Evolutionary conservation across 164 flowering plant species (phyloP), one percentile per base, ranked within the genome.

Genomic region (Aristolochia californica): DNA sequence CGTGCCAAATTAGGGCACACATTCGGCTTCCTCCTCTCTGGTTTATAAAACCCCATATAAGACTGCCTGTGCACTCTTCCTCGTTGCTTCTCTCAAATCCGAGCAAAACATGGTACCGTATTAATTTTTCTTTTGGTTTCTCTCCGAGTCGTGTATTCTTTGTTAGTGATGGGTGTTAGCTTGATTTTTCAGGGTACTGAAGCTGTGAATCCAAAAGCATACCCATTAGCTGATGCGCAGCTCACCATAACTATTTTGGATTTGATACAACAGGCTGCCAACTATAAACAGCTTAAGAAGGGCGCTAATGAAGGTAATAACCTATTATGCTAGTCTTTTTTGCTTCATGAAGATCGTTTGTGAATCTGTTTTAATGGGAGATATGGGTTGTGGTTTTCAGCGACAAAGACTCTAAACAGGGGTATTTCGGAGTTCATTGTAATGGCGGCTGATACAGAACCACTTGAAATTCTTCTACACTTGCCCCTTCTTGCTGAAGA

Each of bases 401-500:
- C 95, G 0, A 89, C 97, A 1, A 89, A 89, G 83, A 87, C 93
- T 0, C 64, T 84, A 20, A 89, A 87, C 66, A 78, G 95, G 58
- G 97, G 95, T 18, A 83, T 87, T 17, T 82, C 97, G 2, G 97
- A 89, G 80, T 90, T 90, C 57, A 68, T 90, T 0, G 97, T 90
- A 43, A 85, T 90, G 97, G 97, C 93, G 4, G 95, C 95, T 0
- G 97, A 90, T 45, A 71, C 93, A 0, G 88, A 89, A 72, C 95
- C 97, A 0, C 81, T 89, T 47, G 97, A 89, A 63, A 87, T 89
- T 49, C 86, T 89, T 63, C 87, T 89, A 54, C 95, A 89, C 58
- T 82, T 89, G 57, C 97, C 97, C 1, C 59, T 89, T 43, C 83
- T 89, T 21, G 95, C 95, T 2, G 95, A 89, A 53, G 97, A 89